phyloP scores from a whole-genome alignment of 257 asterid species.

The Solanum tarapatanum region DNA sequence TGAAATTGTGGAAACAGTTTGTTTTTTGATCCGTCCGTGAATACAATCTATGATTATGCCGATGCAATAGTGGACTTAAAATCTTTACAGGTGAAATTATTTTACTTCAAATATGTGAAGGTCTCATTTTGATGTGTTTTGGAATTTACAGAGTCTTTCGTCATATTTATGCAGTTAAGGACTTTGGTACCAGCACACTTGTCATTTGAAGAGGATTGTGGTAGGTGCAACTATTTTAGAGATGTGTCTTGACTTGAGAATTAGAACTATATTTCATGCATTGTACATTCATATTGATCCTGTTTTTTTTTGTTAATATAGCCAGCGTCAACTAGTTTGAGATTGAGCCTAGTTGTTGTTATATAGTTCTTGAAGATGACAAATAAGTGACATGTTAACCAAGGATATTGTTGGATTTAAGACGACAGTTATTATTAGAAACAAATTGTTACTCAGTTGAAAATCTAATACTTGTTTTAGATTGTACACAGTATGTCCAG shows the following conservation, averaged over 20 bases:
- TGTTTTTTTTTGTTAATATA: not conserved
- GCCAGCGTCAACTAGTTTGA: not conserved
- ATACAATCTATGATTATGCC: constrained; percentile 59
- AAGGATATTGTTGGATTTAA: not conserved
- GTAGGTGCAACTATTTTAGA: constrained; percentile 25
- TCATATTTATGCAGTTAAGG: constrained; percentile 48
- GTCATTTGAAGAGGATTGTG: constrained; percentile 82
- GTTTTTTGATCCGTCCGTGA: constrained; percentile 60
- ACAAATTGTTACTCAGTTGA: not conserved
- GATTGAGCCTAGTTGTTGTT: not conserved
- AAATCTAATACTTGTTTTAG: not conserved
- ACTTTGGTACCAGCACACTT: constrained; percentile 62
- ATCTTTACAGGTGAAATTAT: constrained; percentile 50
- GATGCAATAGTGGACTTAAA: constrained; percentile 61
- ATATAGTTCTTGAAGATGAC: not conserved
- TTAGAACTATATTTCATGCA: not conserved
- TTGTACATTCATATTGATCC: not conserved
- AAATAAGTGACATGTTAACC: not conserved
- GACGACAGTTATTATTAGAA: not conserved
- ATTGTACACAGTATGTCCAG: not conserved
- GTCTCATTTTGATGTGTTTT: not conserved
- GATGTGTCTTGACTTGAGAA: not conserved
- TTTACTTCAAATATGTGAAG: not conserved
- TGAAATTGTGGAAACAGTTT: constrained; percentile 47
- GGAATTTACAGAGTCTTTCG: not conserved